Evolutionary conservation across 1,284 basidiomycete genomes (phyloP), one percentile per base, ranked within the genome.

Genomic region (Puccinia triticina): DNA sequence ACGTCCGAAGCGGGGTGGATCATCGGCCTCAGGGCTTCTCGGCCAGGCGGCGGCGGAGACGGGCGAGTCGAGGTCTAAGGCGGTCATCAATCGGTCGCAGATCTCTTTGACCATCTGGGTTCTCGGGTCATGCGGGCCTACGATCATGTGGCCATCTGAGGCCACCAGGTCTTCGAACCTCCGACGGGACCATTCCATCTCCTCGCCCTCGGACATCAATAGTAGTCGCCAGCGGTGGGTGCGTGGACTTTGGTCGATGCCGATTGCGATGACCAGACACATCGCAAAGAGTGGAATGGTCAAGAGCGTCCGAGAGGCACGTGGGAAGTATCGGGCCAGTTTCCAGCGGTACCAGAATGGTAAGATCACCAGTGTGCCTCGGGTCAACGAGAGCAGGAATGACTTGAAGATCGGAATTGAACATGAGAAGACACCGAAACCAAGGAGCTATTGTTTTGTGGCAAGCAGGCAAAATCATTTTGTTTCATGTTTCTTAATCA

Each of bases 151-250:
- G 23, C 46, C 29, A 37, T 48, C n/a, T 29, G 53, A 16, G 53
- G 16, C 37, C 14, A 74, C 18, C 32, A 48, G 29, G 14, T 71
- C 48, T n/a, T 83, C 88, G 81, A 82, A 89, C 88, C 89, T 88
- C 55, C 88, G 84, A 34, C 88, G 86, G 2, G 88, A 87, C 89
- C 89, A 89, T 40, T 88, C 87, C 82, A 88, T 85, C 85, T 90
- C 89, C 83, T 90, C 89, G 57, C 86, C 81, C 83, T 89, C 89
- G 2, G 86, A 87, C 89, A 90, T 89, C 71, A 90, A 84, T 29
- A 90, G 84, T 43, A 90, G 84, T n/a, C 89, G 84, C 89, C 89
- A 90, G 78, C 89, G 84, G 4, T 87, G 86, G 0, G 89, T 89
- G 21, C 86, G 84, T 4, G 88, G 88, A 71, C 86, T 86, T 85